Base-by-base conservation (phyloP, 1,284 basidiomycete species). In the Cystobasidium sp. region DNA sequence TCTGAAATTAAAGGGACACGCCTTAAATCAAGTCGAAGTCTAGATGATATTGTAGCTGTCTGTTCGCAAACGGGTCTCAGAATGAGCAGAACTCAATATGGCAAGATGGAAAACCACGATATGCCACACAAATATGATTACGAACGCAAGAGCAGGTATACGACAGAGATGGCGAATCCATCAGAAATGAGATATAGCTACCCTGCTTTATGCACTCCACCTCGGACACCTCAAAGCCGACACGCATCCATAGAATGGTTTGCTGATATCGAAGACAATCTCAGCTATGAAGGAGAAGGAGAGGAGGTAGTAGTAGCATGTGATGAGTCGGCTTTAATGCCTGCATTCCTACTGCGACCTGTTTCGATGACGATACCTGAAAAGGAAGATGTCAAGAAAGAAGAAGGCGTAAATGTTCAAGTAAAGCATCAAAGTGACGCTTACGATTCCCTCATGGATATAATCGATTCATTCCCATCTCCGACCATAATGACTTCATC, bases 201-300 rank as follows among this genome's bases (percentile, higher is more conserved):
- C 51, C 62, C 62, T 24, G 62, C 62, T 24, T 20, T 65, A 31
- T 65, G 62, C 39, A 65, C 62, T 10, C 62, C 62, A n/a, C 44
- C 44, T 49, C 44, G 49, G 3, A 49, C 46, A 2, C 62, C 62
- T 46, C 44, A 46, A 24, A 65, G 62, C 24, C 22, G 62, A 24
- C 62, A 65, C 39, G 62, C 62, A n/a, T 43, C 62, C 8, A 44
- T 65, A n/a, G 62, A 65, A 65, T 65, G 62, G 62, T 65, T 37
- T 14, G 24, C 39, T 1, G 62, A 65, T 18, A 46, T 49, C 16
- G 20, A 20, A 24, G 46, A 41, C 18, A 16, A 47, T 37, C 24
- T 31, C 1, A 46, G n/a, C 6, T 43, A 65, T 39, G 46, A 16
- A 20, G 43, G n/a, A 9, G 20, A 65, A 16, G 31, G 8, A 49